Evolutionary conservation across 2,329 filamentous ascomycete species (phyloP).

Genomic region (Beauveria brongniartii): DNA sequence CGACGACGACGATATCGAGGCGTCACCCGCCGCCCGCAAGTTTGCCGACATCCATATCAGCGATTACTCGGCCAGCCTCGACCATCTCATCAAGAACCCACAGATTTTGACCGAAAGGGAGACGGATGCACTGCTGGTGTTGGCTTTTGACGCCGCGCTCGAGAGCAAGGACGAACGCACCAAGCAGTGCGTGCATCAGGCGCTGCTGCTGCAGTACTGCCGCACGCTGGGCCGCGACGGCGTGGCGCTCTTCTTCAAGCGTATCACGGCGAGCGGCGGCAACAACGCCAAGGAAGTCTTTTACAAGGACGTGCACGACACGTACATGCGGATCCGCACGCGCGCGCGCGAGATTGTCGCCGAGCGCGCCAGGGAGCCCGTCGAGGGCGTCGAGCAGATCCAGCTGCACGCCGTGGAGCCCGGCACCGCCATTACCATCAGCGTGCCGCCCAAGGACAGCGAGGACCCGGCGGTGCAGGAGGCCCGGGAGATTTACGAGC

Average conservation of each 20-base stretch:
- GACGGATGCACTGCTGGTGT: slow-evolving; percentile 81
- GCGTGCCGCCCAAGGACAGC: slow-evolving; percentile 62
- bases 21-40: slow-evolving; percentile 67
- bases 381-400: slow-evolving; percentile 84
- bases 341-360: slow-evolving; percentile 64
- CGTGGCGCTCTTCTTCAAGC: slow-evolving; percentile 89
- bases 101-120: slow-evolving; percentile 75
- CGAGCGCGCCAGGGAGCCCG: slow-evolving; percentile 44
- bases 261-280: slow-evolving; percentile 77
- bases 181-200: slow-evolving; percentile 86
- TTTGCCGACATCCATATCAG: slow-evolving; percentile 72
- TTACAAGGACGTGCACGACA: slow-evolving; percentile 83
- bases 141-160: slow-evolving; percentile 84
- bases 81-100: slow-evolving; percentile 73
- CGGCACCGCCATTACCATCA: slow-evolving; percentile 83
- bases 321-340: slow-evolving; percentile 72
- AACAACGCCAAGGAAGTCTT: slow-evolving; percentile 91
- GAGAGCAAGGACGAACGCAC: slow-evolving; percentile 69
- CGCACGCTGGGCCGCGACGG: slow-evolving; percentile 81
- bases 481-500: slow-evolving; percentile 70
- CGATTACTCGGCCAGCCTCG: slow-evolving; percentile 65
- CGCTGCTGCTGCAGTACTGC: slow-evolving; percentile 88
- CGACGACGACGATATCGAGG: slow-evolving; percentile 66
- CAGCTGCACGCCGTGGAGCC: slow-evolving; percentile 95
- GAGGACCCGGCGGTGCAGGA: slow-evolving; percentile 56